Conservation (phyloP, 768 basidiomycete genomes). For the Suillus brevipes region DNA sequence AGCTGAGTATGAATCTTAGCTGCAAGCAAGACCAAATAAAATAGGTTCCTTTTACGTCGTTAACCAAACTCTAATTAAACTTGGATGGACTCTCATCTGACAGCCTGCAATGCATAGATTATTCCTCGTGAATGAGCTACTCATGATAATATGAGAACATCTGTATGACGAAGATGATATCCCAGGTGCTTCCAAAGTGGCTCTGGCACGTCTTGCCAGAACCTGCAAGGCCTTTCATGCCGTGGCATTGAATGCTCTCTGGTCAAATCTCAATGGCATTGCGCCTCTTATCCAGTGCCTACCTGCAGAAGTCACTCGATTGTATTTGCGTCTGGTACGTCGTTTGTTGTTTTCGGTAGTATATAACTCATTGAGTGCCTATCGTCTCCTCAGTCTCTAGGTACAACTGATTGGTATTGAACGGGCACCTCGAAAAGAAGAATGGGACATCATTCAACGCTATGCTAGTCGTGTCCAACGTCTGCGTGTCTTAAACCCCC, state of each 20-base stretch:
- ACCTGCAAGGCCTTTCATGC: conserved; percentile 25
- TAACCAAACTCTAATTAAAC: background rate
- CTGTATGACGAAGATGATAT: background rate
- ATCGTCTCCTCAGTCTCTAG: background rate
- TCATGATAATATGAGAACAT: background rate
- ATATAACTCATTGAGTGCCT: background rate
- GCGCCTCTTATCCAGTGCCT: conserved; percentile 23
- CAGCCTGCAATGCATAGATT: background rate
- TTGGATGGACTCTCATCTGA: background rate
- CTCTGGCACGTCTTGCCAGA: conserved; percentile 25
- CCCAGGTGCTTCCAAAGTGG: background rate
- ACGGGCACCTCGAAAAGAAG: background rate
- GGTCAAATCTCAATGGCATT: conserved; percentile 24
- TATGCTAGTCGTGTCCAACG: background rate
- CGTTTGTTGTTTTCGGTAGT: background rate
- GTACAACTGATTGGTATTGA: background rate
- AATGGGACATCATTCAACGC: background rate
- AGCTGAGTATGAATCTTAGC: conserved; percentile 30
- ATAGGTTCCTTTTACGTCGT: conserved; percentile 10
- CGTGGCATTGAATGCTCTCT: conserved; percentile 26
- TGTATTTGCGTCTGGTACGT: background rate
- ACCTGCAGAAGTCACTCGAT: conserved; percentile 10
- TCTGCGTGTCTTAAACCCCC: background rate
- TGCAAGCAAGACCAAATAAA: conserved; percentile 28
- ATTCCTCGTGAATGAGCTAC: background rate